Evolutionary conservation across 108 stramenopile genomes (phyloP).

Genomic region (Fragilaria radians): DNA sequence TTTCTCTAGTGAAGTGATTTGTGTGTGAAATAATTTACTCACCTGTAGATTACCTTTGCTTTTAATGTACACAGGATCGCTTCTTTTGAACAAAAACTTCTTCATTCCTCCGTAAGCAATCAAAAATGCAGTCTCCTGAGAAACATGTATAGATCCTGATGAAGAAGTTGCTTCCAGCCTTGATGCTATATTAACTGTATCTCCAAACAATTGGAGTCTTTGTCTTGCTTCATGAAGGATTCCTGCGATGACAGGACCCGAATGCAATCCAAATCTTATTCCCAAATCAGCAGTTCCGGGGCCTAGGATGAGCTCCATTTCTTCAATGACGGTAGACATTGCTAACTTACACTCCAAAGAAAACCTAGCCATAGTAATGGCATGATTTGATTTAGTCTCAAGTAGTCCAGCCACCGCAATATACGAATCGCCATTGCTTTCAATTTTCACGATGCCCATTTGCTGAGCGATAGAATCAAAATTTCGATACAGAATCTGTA

Average conservation of each 20-base stretch:
- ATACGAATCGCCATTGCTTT: slow-evolving; percentile 8
- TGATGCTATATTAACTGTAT: slow-evolving; percentile 13
- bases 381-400: neutral
- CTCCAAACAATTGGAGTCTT: slow-evolving; percentile 12
- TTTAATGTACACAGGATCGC: neutral
- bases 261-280: neutral
- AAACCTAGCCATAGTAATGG: slow-evolving; percentile 1
- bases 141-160: slow-evolving; percentile 7
- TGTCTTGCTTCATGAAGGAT: neutral
- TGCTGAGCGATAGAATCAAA: slow-evolving; percentile 32
- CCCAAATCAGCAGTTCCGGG: slow-evolving; percentile 2
- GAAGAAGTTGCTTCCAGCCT: slow-evolving; percentile 4
- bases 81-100: neutral
- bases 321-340: neutral
- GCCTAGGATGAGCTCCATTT: neutral
- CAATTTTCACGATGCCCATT: slow-evolving; percentile 42
- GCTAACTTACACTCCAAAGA: neutral
- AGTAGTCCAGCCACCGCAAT: neutral
- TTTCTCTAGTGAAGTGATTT: neutral
- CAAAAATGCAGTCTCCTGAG: slow-evolving; percentile 3
- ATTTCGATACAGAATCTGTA: slow-evolving; percentile 35
- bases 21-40: neutral
- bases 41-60: slow-evolving; percentile 11
- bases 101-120: slow-evolving; percentile 1
- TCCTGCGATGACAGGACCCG: slow-evolving; percentile 1